Evolutionary conservation across 495 filamentous ascomycete species (phyloP).

Genomic region (Penicillium paxilli): DNA sequence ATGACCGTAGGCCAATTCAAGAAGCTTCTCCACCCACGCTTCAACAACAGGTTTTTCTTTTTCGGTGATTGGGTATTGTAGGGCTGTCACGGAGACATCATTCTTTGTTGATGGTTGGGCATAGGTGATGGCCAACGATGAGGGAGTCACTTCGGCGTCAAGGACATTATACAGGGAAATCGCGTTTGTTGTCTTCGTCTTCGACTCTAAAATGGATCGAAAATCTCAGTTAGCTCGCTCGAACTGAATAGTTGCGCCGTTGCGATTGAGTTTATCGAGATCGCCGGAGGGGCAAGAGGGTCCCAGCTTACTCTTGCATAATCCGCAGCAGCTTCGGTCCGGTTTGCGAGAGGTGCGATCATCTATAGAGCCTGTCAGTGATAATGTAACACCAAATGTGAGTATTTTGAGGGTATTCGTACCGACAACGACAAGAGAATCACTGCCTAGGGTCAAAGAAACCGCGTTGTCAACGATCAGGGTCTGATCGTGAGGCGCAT

Average conservation of each 20-base stretch:
- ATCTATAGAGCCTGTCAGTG: conserved; percentile 19
- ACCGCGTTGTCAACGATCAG: conserved; percentile 59
- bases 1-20: conserved; percentile 72
- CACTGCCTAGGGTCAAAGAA: conserved; percentile 61
- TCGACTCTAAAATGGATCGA: conserved; percentile 12
- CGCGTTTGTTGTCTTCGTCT: conserved; percentile 41
- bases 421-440: conserved; percentile 66
- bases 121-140: conserved; percentile 73
- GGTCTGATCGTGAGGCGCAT: conserved; percentile 41
- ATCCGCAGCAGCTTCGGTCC: conserved; percentile 38
- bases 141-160: conserved; percentile 66
- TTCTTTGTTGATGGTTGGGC: conserved; percentile 58
- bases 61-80: conserved; percentile 61
- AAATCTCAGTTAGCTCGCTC: conserved; percentile 15
- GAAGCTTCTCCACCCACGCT: conserved; percentile 61
- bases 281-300: conserved; percentile 9
- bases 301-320: conserved; percentile 33
- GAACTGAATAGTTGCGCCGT: background rate
- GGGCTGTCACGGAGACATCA: conserved; percentile 54
- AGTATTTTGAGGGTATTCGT: conserved; percentile 13
- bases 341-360: conserved; percentile 33
- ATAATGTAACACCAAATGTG: background rate
- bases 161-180: conserved; percentile 85
- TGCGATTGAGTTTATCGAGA: conserved; percentile 11
- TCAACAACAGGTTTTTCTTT: conserved; percentile 50